Evolutionary conservation across 306 rosid genomes (phyloP).

Genomic region (Comarum palustre): DNA sequence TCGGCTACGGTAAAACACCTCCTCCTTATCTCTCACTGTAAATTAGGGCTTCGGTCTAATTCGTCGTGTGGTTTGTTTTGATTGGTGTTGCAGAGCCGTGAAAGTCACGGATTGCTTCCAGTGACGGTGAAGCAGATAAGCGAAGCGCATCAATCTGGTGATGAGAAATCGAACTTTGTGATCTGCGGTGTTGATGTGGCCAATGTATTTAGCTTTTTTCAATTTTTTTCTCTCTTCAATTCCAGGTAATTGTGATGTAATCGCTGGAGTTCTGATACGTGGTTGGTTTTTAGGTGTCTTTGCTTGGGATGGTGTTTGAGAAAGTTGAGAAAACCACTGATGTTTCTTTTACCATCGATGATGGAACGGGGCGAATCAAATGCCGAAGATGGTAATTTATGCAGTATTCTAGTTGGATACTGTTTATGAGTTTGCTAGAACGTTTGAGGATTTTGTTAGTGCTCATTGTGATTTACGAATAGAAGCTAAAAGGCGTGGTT

Average conservation of each 20-base stretch:
- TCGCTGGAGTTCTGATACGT: not conserved
- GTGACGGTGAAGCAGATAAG: constrained; percentile 89
- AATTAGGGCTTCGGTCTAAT: not conserved
- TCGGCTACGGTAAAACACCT: constrained; percentile 44
- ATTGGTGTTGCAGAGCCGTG: constrained; percentile 47
- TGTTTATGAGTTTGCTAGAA: not conserved
- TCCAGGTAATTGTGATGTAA: not conserved
- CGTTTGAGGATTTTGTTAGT: constrained; percentile 1
- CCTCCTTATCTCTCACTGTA: not conserved
- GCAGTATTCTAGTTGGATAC: not conserved
- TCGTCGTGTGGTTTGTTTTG: not conserved
- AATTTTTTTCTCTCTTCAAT: not conserved
- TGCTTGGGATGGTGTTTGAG: constrained; percentile 66
- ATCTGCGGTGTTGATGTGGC: constrained; percentile 69
- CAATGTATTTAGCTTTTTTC: constrained; percentile 46
- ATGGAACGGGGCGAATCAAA: constrained; percentile 81
- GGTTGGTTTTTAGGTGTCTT: constrained; percentile 37
- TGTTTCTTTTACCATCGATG: constrained; percentile 60
- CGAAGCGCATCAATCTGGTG: constrained; percentile 75
- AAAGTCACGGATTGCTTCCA: constrained; percentile 70
- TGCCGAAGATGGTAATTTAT: constrained; percentile 82
- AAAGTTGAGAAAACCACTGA: constrained; percentile 74
- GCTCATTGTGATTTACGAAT: not conserved
- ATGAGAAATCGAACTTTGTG: constrained; percentile 72
- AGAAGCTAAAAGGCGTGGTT: not conserved